phyloP scores from a whole-genome alignment of 257 asterid species.

The Cynanchum wilfordii region DNA sequence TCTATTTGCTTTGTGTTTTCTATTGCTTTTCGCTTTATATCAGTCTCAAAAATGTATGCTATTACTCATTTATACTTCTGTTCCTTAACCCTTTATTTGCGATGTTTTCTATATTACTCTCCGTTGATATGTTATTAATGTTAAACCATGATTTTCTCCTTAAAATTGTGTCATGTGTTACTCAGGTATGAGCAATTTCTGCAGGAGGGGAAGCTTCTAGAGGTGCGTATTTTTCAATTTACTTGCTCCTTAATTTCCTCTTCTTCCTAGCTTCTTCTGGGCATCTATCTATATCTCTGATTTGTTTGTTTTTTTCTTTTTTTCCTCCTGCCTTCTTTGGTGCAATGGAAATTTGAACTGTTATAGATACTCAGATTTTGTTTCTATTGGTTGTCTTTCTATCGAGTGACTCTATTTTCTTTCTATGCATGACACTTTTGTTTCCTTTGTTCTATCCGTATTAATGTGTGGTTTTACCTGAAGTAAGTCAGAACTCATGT shows the following conservation, averaged over 20 bases:
- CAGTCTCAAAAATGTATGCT: neutral
- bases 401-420: neutral
- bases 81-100: neutral
- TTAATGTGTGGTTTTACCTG: neutral
- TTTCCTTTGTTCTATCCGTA: neutral
- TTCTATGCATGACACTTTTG: neutral
- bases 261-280: neutral
- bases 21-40: neutral
- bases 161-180: neutral
- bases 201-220: conserved; percentile 84
- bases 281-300: neutral
- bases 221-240: conserved; percentile 37
- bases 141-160: neutral
- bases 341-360: neutral
- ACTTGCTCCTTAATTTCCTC: neutral
- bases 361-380: neutral
- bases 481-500: neutral
- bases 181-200: conserved; percentile 77
- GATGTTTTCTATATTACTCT: neutral
- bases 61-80: neutral
- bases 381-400: neutral
- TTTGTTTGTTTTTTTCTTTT: neutral
- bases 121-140: neutral
- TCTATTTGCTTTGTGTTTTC: neutral
- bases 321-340: neutral